A percentile compares a stretch with the other conserved stretches of the same genome.
Evolutionary conservation across 768 basidiomycete species (phyloP).

Genomic region (Ramaria sp.): DNA sequence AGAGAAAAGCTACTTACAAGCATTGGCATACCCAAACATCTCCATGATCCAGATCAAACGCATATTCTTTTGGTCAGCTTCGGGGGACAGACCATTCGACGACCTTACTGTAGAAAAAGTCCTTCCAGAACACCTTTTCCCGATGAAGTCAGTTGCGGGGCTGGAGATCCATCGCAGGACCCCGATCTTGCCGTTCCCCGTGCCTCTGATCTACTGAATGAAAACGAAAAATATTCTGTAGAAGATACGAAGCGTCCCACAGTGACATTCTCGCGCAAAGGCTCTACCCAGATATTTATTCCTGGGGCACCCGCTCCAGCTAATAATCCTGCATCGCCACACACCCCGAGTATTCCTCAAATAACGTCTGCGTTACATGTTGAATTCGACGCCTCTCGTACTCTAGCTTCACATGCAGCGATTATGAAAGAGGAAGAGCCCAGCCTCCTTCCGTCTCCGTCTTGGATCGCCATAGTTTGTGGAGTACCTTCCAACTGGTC

Average conservation of each 20-base stretch:
- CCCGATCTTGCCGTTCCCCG: background rate
- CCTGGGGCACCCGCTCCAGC: conserved; percentile 46
- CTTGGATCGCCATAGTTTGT: conserved; percentile 76
- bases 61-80: conserved; percentile 72
- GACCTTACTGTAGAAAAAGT: conserved; percentile 30
- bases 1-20: conserved; percentile 42
- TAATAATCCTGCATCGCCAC: conserved; percentile 22
- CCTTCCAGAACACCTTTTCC: background rate
- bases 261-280: background rate
- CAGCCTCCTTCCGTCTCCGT: conserved; percentile 47
- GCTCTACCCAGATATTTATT: conserved; percentile 28
- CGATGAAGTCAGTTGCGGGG: background rate
- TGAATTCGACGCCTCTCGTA: conserved; percentile 24
- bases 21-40: conserved; percentile 45
- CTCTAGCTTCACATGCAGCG: background rate
- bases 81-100: conserved; percentile 64
- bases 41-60: conserved; percentile 34
- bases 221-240: background rate
- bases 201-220: background rate
- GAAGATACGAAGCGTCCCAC: background rate
- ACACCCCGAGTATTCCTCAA: conserved; percentile 6
- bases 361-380: conserved; percentile 21
- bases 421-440: conserved; percentile 20
- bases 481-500: conserved; percentile 49
- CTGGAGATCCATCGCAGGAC: background rate